Percentiles rank a stretch among this genome's conserved stretches.
Evolutionary conservation across 1,139 yeast species (phyloP).

Genomic region (Meyerozyma elateridarum): DNA sequence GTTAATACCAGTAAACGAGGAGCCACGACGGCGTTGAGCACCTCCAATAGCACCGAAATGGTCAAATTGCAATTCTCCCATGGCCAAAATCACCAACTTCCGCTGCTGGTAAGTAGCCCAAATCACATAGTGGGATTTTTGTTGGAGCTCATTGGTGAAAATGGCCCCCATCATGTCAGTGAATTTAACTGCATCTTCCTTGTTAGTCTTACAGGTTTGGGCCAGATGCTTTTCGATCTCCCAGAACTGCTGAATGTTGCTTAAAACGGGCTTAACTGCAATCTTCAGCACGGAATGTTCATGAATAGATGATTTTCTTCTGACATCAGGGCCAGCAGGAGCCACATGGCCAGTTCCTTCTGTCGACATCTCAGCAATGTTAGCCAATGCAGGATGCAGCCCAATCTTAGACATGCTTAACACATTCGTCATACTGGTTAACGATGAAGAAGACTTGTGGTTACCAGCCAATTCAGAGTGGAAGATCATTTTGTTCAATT

Average conservation of each 20-base stretch:
- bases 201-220: slow-evolving; percentile 7
- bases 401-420: slow-evolving; percentile 22
- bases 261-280: slow-evolving; percentile 29
- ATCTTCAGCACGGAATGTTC: slow-evolving; percentile 26
- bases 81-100: slow-evolving; percentile 24
- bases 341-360: slow-evolving; percentile 7
- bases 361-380: slow-evolving; percentile 12
- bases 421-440: slow-evolving; percentile 27
- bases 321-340: slow-evolving; percentile 3
- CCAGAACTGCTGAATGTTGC: slow-evolving; percentile 7
- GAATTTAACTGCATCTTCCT: slow-evolving; percentile 12
- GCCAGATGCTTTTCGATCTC: slow-evolving; percentile 5
- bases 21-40: slow-evolving; percentile 27
- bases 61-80: slow-evolving; percentile 35
- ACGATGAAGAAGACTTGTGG: slow-evolving; percentile 32
- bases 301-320: slow-evolving; percentile 27
- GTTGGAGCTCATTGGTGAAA: slow-evolving; percentile 37
- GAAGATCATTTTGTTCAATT: slow-evolving; percentile 30
- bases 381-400: slow-evolving; percentile 21
- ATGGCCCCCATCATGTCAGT: slow-evolving; percentile 34
- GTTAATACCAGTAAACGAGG: slow-evolving; percentile 36
- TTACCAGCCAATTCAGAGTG: slow-evolving; percentile 34
- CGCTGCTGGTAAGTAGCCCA: slow-evolving; percentile 26
- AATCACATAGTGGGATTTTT: slow-evolving; percentile 31
- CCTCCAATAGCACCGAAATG: slow-evolving; percentile 18